A percentile compares a stretch with the other conserved stretches of the same genome.
phyloP scores from a whole-genome alignment of 371 early-diverging fungal species.

The Sporodiniella umbellata region DNA sequence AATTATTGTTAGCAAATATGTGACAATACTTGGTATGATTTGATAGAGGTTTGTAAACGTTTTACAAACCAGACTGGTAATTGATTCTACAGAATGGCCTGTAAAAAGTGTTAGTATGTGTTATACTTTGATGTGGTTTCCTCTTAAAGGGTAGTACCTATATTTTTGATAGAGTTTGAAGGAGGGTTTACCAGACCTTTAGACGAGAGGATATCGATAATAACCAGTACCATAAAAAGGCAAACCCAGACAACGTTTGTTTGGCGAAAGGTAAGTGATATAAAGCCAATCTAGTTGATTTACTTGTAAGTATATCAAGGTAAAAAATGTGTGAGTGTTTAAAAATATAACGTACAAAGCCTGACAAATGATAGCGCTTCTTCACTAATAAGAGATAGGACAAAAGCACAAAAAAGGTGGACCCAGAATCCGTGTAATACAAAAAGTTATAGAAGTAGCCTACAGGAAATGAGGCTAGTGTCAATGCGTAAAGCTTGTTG shows the following conservation, averaged over 20 bases:
- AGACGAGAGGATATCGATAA: conserved; percentile 21
- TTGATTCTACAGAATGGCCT: conserved; percentile 6
- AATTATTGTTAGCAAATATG: conserved; percentile 39
- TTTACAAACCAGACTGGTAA: conserved; percentile 7
- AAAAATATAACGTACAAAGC: conserved; percentile 56
- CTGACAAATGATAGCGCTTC: conserved; percentile 46
- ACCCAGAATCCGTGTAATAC: conserved; percentile 92
- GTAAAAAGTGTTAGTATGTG: too few relatives aligned
- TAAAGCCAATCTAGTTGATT: conserved; percentile 42
- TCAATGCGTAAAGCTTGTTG: conserved; percentile 45
- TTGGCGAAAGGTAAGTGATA: conserved; percentile 79
- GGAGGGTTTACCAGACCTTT: not conserved
- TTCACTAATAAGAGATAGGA: conserved; percentile 59
- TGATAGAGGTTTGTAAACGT: conserved; percentile 8
- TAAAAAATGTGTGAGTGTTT: not conserved
- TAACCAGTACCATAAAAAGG: conserved; percentile 51
- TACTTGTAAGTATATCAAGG: not conserved
- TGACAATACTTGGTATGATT: conserved; percentile 11
- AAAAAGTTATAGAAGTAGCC: conserved; percentile 79
- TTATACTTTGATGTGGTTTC: too few relatives aligned
- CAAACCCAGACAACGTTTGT: conserved; percentile 89
- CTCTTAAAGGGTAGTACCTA: too few relatives aligned
- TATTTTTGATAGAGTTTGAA: too few relatives aligned
- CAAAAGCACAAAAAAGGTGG: conserved; percentile 74
- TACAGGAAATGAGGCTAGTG: conserved; percentile 74